phyloP scores from a whole-genome alignment of 164 flowering plant species.

The Chloranthus sessilifolius region DNA sequence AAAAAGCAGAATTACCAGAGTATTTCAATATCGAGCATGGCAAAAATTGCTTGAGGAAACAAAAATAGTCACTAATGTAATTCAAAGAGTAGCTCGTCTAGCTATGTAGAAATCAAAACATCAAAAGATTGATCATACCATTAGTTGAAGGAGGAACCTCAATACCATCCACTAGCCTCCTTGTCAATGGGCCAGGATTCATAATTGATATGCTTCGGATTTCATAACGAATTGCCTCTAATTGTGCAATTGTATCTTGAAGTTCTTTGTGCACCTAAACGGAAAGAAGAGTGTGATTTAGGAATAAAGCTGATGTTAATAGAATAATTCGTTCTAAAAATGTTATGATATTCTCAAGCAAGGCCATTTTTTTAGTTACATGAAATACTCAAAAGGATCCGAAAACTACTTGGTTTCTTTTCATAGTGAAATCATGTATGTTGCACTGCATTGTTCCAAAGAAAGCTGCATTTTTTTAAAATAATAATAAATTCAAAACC shows the following conservation, averaged over 20 bases:
- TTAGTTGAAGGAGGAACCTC: slow-evolving; percentile 19
- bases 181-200: slow-evolving; percentile 76
- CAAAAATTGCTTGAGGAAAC: neutral
- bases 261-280: slow-evolving; percentile 88
- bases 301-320: slow-evolving; percentile 1
- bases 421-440: no score
- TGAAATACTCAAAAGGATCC: no score
- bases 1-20: neutral
- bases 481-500: no score
- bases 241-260: slow-evolving; percentile 77
- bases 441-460: no score
- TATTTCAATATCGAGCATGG: no score
- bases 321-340: neutral
- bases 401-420: no score
- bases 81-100: neutral
- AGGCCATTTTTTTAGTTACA: no score
- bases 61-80: neutral
- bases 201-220: slow-evolving; percentile 62
- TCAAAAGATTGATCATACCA: slow-evolving; percentile 17
- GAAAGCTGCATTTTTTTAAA: no score
- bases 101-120: neutral
- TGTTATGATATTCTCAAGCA: neutral
- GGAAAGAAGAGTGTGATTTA: no score
- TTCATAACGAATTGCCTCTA: slow-evolving; percentile 89
- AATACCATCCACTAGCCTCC: slow-evolving; percentile 44